A percentile compares a stretch with the other conserved stretches of the same genome.
phyloP scores from a whole-genome alignment of 2,329 filamentous ascomycete genomes.

The Arthrobotrys sphaeroides region DNA sequence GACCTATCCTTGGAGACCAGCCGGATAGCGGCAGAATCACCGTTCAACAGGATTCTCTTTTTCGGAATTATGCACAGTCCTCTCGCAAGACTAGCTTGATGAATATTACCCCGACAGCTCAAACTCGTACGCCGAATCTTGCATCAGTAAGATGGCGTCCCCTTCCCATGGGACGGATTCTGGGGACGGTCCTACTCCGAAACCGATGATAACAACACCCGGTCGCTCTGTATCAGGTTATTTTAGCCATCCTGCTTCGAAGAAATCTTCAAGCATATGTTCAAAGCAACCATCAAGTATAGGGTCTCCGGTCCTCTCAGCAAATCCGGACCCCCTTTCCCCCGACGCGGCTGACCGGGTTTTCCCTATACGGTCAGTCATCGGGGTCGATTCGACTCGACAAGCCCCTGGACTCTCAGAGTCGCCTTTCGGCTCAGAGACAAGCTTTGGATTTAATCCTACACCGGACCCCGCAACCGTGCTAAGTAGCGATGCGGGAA shows the following conservation, averaged over 20 bases:
- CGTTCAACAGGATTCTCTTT: not conserved
- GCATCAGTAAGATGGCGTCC: conserved; percentile 17
- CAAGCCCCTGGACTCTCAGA: conserved; percentile 58
- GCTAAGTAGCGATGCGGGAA: conserved; percentile 40
- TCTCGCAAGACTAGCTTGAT: conserved; percentile 3
- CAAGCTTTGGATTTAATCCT: conserved; percentile 3
- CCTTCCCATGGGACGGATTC: not conserved
- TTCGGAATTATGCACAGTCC: not conserved
- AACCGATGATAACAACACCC: conserved; percentile 26
- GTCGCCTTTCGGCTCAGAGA: conserved; percentile 48
- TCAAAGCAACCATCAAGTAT: not conserved
- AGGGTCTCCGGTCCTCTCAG: conserved; percentile 21
- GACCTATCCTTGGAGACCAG: not conserved
- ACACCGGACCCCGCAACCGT: conserved; percentile 12
- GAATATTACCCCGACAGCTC: not conserved
- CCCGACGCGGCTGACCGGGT: conserved; percentile 69
- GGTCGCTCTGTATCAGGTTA: not conserved
- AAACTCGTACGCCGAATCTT: not conserved
- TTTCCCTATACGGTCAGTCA: conserved; percentile 82
- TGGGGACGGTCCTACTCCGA: conserved; percentile 11
- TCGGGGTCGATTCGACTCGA: conserved; percentile 72
- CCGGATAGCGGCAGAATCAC: not conserved
- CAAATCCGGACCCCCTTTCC: conserved; percentile 31
- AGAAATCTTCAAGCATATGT: not conserved
- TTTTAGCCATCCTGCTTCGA: conserved; percentile 8